Conservation (phyloP, 2,329 filamentous ascomycete species). For the Diaporthe citrichinensis region DNA sequence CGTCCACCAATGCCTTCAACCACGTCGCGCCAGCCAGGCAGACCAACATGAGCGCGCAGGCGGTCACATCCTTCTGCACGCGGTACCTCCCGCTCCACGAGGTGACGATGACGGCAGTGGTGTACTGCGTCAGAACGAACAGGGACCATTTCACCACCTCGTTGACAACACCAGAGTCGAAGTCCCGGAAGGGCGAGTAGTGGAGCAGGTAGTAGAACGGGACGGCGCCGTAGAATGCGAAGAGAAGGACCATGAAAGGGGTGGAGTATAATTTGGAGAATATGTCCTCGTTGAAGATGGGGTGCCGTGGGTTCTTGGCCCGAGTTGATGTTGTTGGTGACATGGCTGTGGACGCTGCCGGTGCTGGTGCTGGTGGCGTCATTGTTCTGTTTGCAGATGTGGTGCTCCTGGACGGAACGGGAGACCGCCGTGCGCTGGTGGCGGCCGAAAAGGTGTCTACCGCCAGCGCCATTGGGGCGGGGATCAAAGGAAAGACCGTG, state of each 20-base stretch:
- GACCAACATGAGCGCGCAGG: neutral
- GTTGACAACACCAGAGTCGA: neutral
- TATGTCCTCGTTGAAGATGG: constrained; percentile 37
- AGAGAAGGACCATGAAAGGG: constrained; percentile 36
- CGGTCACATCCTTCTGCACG: constrained; percentile 26
- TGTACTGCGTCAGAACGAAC: constrained; percentile 35
- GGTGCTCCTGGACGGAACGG: neutral
- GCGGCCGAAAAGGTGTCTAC: constrained; percentile 34
- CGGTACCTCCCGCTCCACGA: constrained; percentile 24
- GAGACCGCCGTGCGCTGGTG: constrained; percentile 28
- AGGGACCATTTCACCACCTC: constrained; percentile 32
- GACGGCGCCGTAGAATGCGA: constrained; percentile 37
- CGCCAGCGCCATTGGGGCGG: constrained; percentile 41
- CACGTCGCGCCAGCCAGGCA: constrained; percentile 1
- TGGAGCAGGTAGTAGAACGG: constrained; percentile 38
- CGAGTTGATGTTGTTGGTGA: neutral
- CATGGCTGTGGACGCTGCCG: neutral
- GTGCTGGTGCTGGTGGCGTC: neutral
- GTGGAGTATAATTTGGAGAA: constrained; percentile 35
- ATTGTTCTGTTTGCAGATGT: neutral
- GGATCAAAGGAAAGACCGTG: constrained; percentile 35
- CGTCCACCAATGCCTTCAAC: constrained; percentile 16
- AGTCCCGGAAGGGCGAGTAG: constrained; percentile 39
- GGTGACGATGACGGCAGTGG: constrained; percentile 34
- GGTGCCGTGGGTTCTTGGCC: constrained; percentile 19